Conservation (phyloP, 495 filamentous ascomycete genomes). For the Umbilicaria muhlenbergii region DNA sequence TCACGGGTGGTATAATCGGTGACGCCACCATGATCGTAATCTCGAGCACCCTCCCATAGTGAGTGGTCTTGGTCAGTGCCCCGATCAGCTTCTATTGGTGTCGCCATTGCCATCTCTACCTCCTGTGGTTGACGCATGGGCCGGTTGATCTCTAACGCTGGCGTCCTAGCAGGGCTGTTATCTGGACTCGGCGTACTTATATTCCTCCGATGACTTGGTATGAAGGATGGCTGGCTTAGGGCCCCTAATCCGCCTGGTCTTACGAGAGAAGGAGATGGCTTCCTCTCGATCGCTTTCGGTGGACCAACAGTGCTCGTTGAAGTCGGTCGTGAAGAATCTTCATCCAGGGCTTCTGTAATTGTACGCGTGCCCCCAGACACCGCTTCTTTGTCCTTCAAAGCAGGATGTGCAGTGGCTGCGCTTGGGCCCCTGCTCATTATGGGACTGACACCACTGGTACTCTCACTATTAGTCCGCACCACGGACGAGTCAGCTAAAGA, state of each 20-base stretch:
- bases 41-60: too few relatives aligned
- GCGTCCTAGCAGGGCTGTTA: slow-evolving; percentile 46
- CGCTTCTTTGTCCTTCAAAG: too few relatives aligned
- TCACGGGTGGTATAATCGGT: slow-evolving; percentile 10
- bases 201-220: slow-evolving; percentile 43
- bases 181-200: slow-evolving; percentile 44
- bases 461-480: slow-evolving; percentile 45
- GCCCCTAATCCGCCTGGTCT: slow-evolving; percentile 5
- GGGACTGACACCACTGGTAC: slow-evolving; percentile 51
- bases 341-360: slow-evolving; percentile 38
- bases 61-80: too few relatives aligned
- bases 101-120: slow-evolving; percentile 27
- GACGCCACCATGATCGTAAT: background rate
- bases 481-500: slow-evolving; percentile 30
- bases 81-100: slow-evolving; percentile 9
- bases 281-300: slow-evolving; percentile 13
- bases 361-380: slow-evolving; percentile 25
- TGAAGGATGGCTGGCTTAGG: slow-evolving; percentile 21
- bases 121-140: slow-evolving; percentile 23
- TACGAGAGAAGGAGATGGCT: slow-evolving; percentile 18
- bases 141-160: slow-evolving; percentile 30
- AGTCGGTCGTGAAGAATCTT: slow-evolving; percentile 16
- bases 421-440: slow-evolving; percentile 44
- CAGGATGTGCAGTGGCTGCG: slow-evolving; percentile 13
- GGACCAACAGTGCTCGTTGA: slow-evolving; percentile 6